A percentile compares a stretch with the other conserved stretches of the same genome.
phyloP scores from a whole-genome alignment of 305 asterid genomes.

The Stenogyne calaminthoides region DNA sequence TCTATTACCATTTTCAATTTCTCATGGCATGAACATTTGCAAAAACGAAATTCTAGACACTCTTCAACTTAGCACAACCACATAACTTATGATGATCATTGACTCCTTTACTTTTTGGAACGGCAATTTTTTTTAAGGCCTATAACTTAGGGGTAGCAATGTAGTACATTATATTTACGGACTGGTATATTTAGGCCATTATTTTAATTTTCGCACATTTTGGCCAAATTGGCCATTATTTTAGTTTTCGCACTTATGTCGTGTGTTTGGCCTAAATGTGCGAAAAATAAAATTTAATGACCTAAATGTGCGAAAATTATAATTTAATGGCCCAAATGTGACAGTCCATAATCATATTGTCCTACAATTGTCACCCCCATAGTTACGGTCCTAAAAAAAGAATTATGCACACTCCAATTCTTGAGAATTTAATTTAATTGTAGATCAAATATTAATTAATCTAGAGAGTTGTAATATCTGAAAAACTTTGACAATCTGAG shows the following conservation, averaged over 20 bases:
- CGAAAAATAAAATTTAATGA: too few relatives aligned
- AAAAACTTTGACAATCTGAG: not conserved
- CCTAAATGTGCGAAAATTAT: too few relatives aligned
- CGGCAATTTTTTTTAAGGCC: not conserved
- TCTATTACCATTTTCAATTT: slow-evolving; percentile 15
- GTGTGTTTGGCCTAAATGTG: too few relatives aligned
- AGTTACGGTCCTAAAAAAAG: not conserved
- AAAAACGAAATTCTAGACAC: not conserved
- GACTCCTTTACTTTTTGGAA: not conserved
- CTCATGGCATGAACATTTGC: not conserved
- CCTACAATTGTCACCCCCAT: not conserved
- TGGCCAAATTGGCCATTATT: not conserved
- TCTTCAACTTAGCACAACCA: not conserved
- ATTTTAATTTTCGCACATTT: not conserved
- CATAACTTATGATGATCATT: not conserved
- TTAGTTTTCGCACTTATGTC: not conserved
- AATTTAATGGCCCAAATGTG: not conserved
- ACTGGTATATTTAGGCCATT: not conserved
- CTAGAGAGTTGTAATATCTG: not conserved
- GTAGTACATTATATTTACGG: not conserved
- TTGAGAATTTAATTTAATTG: not conserved
- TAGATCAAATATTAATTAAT: not conserved
- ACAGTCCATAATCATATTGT: not conserved
- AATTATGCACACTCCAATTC: not conserved
- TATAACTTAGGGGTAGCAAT: not conserved